Evolutionary conservation across 768 basidiomycete genomes (phyloP), one percentile per base, ranked within the genome.

Genomic region (Strobilomyces confusus): DNA sequence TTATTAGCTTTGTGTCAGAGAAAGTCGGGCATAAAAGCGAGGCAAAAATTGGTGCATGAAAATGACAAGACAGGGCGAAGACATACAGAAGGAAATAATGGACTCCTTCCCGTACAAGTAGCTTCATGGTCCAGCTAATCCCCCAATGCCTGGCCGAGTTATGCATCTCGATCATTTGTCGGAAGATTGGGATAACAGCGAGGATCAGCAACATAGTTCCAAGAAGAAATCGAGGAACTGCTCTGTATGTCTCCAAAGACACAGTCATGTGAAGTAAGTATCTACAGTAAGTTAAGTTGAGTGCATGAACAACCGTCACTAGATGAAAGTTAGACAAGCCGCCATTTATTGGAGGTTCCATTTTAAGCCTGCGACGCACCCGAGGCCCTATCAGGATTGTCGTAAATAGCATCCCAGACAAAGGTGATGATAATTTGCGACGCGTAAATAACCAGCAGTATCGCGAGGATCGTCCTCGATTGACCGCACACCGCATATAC

Each of bases 401-500:
- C 26, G 26, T 26, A 49, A 3, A 48, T 17, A 5, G 44, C n/a
- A 14, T 6, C 25, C 26, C 9, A 7, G 15, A 6, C 20, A 2
- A 48, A 5, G 11, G 1, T 29, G 20, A 34, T 0, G n/a, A 42
- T 12, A 36, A 57, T 3, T 6, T 44, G 43, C 19, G 8, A 37
- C 17, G 5, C 7, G 3, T 32, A 57, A 11, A 57, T 23, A 9
- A 52, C 26, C 3, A 58, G 23, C 13, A 58, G 55, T 13, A 51
- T 2, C 4, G 1, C 2, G 3, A 57, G 44, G 5, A 57, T 15
- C 4, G 0, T 11, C 22, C 37, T 48, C 8, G 57, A 57, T 20
- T 8, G 46, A 2, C 44, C 30, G 17, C 38, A 57, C 22, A 58
- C 17, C 20, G 57, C 57, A 45, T 57, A 57, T 7, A 57, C 40